Evolutionary conservation across 306 rosid species (phyloP), one percentile per base, ranked within the genome.

Genomic region (Geum urbanum): DNA sequence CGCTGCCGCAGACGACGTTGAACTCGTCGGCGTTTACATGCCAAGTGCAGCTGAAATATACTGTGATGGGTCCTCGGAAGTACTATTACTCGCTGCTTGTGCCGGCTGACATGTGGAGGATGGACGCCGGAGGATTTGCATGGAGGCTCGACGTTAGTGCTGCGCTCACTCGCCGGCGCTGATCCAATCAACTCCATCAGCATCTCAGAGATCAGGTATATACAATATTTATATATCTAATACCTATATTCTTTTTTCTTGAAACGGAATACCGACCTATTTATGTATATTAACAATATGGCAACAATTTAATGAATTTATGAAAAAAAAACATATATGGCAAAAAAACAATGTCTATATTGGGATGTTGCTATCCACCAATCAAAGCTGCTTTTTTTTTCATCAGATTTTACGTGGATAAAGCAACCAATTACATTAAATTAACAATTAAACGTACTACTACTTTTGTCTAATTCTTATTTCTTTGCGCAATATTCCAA

Each of bases 41-140:
- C 69, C 82, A 71, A 65, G 81, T 79, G 32, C 85, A 79, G 78
- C 78, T 87, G 73, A 80, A 87, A 52, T 74, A 81, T 73, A 64
- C 35, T 77, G 53, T 53, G 63, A 60, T 6, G 43, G 63, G 6
- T 8, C 6, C n/a, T 14, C 44, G 0, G 75, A 19, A 37, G 46
- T 10, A n/a, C 65, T 60, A 60, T 13, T 69, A 14, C 69, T 72
- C 82, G 1, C 83, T 70, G 59, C 51, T 63, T 51, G 83, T 87
- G 74, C 90, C 92, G 10, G 83, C 90, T 73, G 92, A 85, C 73
- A 66, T 83, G 77, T 87, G 90, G 90, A 74, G 80, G 71, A 74
- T 85, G 82, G 84, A 87, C 81, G 70, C 83, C 20, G 92, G 92
- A 63, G 90, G 92, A 83, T 85, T 81, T 85, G 90, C 90, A 83